Conservation (phyloP, 805 yeast genomes). For the Wickerhamiella musiphila region DNA sequence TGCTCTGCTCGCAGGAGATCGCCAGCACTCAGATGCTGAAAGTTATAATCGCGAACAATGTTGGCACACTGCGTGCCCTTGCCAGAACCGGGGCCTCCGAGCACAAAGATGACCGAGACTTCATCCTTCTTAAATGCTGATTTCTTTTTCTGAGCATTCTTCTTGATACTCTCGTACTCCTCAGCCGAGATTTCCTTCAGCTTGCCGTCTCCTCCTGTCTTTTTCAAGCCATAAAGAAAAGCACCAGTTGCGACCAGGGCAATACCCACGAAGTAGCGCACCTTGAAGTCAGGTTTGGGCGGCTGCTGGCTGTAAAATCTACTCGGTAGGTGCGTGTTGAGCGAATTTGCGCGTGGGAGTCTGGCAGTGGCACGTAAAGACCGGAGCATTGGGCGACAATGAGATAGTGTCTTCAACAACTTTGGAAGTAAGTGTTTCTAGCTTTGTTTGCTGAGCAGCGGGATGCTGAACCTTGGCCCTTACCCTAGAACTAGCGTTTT, state of each 20-base stretch:
- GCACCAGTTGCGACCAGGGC: slow-evolving; percentile 20
- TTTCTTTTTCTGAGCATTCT: slow-evolving; percentile 14
- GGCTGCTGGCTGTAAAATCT: not conserved
- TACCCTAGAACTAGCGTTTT: no score
- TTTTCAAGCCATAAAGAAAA: slow-evolving; percentile 15
- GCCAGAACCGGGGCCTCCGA: slow-evolving; percentile 97
- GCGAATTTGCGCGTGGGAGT: no score
- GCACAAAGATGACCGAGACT: slow-evolving; percentile 68
- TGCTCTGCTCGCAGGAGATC: slow-evolving; percentile 90
- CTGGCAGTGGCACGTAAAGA: no score
- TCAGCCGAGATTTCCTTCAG: slow-evolving; percentile 17
- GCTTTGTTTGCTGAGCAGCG: no score
- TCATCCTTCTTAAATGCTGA: slow-evolving; percentile 43
- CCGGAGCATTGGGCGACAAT: no score
- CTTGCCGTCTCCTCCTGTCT: slow-evolving; percentile 10
- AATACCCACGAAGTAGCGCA: slow-evolving; percentile 19
- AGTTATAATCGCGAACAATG: slow-evolving; percentile 62
- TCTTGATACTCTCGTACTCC: slow-evolving; percentile 24
- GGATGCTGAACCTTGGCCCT: no score
- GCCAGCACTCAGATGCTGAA: slow-evolving; percentile 90
- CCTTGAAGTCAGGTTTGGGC: slow-evolving; percentile 17
- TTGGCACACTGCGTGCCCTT: slow-evolving; percentile 93
- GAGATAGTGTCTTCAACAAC: no score
- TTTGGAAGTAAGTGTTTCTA: no score
- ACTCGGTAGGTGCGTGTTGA: no score